phyloP scores from a whole-genome alignment of 768 basidiomycete genomes.

The Obba rivulosa region DNA sequence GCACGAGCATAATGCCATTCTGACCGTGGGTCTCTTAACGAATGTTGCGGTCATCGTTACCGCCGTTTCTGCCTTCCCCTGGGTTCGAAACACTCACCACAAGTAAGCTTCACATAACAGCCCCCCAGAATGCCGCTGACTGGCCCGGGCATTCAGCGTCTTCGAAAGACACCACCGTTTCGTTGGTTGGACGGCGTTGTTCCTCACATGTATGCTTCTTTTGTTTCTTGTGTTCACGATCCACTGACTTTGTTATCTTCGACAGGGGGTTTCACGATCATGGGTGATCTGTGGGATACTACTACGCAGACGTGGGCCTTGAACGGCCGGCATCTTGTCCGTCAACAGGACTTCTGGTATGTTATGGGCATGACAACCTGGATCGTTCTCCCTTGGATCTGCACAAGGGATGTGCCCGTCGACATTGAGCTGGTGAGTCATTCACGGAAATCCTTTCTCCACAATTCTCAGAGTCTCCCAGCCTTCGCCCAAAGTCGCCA shows the following conservation, averaged over 20 bases:
- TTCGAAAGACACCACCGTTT: slow-evolving; percentile 81
- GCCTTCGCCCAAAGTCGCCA: slow-evolving; percentile 77
- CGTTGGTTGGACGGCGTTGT: slow-evolving; percentile 65
- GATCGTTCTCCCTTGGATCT: slow-evolving; percentile 74
- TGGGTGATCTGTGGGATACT: slow-evolving; percentile 58
- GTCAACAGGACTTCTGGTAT: slow-evolving; percentile 77
- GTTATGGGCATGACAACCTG: slow-evolving; percentile 67
- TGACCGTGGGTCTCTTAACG: slow-evolving; percentile 59
- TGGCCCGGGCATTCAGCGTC: slow-evolving; percentile 36
- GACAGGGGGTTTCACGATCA: slow-evolving; percentile 59
- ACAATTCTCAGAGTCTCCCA: slow-evolving; percentile 23
- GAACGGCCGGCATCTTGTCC: slow-evolving; percentile 47
- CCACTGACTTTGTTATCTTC: neutral
- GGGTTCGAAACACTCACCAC: slow-evolving; percentile 77
- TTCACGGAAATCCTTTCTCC: neutral
- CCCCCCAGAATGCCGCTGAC: neutral
- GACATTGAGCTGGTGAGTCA: slow-evolving; percentile 67
- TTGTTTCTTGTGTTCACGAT: neutral
- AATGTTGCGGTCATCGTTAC: slow-evolving; percentile 52
- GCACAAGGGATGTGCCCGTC: slow-evolving; percentile 64
- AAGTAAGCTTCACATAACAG: slow-evolving; percentile 44
- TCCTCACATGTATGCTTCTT: slow-evolving; percentile 54
- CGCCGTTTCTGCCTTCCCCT: slow-evolving; percentile 65
- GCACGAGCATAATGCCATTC: slow-evolving; percentile 47
- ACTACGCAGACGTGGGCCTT: slow-evolving; percentile 51